Percentiles rank a stretch among this genome's conserved stretches.
These are phyloP conservation scores for Fagopyrum tataricum DNA, from an alignment of 148 eudicot genomes.

Conservation along the genomic window DNA sequence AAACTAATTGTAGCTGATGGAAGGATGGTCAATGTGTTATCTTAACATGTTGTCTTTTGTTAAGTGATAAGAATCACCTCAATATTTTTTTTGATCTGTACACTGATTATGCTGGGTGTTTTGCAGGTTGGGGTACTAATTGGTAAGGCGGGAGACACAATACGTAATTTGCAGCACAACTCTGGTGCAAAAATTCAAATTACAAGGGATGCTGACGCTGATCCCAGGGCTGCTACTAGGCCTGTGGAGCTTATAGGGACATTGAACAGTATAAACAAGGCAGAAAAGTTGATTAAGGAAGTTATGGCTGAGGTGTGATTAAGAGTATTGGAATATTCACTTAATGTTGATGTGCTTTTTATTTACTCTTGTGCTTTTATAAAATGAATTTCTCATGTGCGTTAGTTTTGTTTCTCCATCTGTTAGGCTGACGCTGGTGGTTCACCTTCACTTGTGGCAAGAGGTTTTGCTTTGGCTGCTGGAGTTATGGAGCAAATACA, in stretches of 20 bases:
- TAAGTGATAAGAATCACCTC: neutral
- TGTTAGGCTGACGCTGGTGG: conserved; percentile 98
- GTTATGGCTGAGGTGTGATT: conserved; percentile 87
- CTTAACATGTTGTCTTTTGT: neutral
- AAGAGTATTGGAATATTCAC: neutral
- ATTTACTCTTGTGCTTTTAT: neutral
- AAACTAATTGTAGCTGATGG: neutral
- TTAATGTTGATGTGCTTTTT: neutral
- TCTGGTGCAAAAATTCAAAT: conserved; percentile 98
- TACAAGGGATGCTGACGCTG: conserved; percentile 85
- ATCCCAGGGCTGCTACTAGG: conserved; percentile 57
- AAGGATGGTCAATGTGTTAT: neutral
- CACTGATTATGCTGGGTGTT: neutral
- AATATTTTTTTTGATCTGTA: neutral
- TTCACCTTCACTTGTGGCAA: conserved; percentile 92
- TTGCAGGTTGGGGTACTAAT: conserved; percentile 96
- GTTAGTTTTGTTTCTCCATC: neutral
- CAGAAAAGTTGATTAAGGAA: conserved; percentile 82
- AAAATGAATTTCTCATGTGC: neutral
- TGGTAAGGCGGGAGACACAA: conserved; percentile 95
- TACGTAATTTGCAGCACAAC: conserved; percentile 60
- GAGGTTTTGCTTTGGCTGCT: conserved; percentile 63
- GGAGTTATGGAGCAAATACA: conserved; percentile 69
- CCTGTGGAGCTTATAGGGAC: conserved; percentile 79
- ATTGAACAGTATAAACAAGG: conserved; percentile 58